Percentiles rank a stretch among this genome's conserved stretches.
These are phyloP conservation scores for Mucor indicus DNA, from an alignment of 371 early-diverging fungal species.

Conservation along the genomic window DNA sequence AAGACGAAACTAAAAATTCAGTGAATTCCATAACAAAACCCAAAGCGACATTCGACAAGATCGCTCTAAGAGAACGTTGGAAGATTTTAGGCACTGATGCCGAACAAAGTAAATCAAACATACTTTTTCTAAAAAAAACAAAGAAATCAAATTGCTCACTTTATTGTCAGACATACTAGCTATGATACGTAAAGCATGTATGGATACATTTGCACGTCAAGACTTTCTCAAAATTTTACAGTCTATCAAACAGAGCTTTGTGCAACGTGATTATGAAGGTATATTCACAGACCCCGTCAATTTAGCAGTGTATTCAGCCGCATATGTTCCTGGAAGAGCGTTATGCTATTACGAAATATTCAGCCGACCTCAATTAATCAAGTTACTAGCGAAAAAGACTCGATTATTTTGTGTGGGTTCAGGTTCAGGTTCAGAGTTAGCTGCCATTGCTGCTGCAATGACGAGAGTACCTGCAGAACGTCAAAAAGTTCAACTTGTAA, in stretches of 20 bases:
- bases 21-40: conserved; percentile 1
- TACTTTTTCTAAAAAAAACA: neutral
- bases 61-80: conserved; percentile 30
- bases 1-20: neutral
- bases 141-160: neutral
- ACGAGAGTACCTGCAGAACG: conserved; percentile 44
- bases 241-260: conserved; percentile 78
- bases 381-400: conserved; percentile 38
- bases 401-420: conserved; percentile 73
- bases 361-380: conserved; percentile 49
- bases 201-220: conserved; percentile 53
- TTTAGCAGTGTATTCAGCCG: conserved; percentile 80
- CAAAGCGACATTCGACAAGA: conserved; percentile 25
- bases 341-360: conserved; percentile 84
- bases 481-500: conserved; percentile 48
- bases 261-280: conserved; percentile 76
- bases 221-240: conserved; percentile 66
- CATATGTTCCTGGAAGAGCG: conserved; percentile 84
- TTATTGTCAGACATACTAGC: conserved; percentile 56
- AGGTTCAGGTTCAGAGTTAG: conserved; percentile 85
- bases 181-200: conserved; percentile 64
- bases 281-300: conserved; percentile 76
- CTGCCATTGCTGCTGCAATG: conserved; percentile 79
- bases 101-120: conserved; percentile 47
- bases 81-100: conserved; percentile 46